These are phyloP conservation scores for Pilasporangium apinafurcum DNA, from an alignment of 352 stramenopile genomes.

Conservation along the genomic window DNA sequence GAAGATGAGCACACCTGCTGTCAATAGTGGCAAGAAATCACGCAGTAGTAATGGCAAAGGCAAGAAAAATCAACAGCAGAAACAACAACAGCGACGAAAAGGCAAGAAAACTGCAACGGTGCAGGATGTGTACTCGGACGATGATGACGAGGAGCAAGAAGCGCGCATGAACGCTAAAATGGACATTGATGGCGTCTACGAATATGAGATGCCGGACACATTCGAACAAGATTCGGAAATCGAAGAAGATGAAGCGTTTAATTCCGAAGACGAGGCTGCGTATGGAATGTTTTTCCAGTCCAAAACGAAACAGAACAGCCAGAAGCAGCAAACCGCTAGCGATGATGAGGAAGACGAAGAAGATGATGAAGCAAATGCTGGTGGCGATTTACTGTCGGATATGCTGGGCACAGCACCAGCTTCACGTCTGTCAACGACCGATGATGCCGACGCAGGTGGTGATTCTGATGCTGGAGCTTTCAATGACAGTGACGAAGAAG, in stretches of 20 bases:
- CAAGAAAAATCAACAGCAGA: no score
- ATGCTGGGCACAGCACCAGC: slow-evolving; percentile 57
- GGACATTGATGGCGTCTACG: slow-evolving; percentile 78
- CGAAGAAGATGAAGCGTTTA: slow-evolving; percentile 91
- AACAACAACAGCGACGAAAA: slow-evolving; percentile 8
- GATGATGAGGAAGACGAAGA: slow-evolving; percentile 17
- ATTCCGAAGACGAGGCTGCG: slow-evolving; percentile 89
- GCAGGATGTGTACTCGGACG: slow-evolving; percentile 76
- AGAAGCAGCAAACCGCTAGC: slow-evolving; percentile 4
- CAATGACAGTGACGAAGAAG: slow-evolving; percentile 32
- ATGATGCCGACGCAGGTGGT: slow-evolving; percentile 19
- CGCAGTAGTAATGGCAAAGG: slow-evolving; percentile 7
- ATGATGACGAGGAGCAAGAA: slow-evolving; percentile 69
- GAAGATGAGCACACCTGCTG: not conserved
- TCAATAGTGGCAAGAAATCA: slow-evolving; percentile 14
- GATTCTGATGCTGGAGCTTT: slow-evolving; percentile 17
- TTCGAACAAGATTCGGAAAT: slow-evolving; percentile 91
- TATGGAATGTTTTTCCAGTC: slow-evolving; percentile 84
- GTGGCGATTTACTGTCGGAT: slow-evolving; percentile 69
- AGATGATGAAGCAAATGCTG: slow-evolving; percentile 28
- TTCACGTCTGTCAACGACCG: slow-evolving; percentile 39
- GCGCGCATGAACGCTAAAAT: slow-evolving; percentile 52
- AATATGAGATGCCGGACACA: slow-evolving; percentile 71
- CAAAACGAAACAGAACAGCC: slow-evolving; percentile 12
- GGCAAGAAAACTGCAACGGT: slow-evolving; percentile 7